Evolutionary conservation across 2,329 filamentous ascomycete genomes (phyloP), one percentile per base, ranked within the genome.

Genomic region (Sclerotinia trifoliorum): DNA sequence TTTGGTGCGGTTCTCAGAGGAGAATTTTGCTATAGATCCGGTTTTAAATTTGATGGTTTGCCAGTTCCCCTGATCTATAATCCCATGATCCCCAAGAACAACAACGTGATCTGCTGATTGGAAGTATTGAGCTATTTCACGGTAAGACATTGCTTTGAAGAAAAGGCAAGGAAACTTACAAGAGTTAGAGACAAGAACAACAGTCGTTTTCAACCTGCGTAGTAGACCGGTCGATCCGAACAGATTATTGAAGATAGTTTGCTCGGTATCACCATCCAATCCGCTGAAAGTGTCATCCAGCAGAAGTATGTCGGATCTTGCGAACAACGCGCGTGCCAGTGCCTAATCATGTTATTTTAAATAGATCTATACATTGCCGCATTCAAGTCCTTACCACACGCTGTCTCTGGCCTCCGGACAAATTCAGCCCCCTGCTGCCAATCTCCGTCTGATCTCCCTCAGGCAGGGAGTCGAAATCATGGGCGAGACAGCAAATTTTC

Each of bases 271-370:
- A 1, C 78, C 76, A 68, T 84, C 83, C 2, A 84, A 76, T 0
- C 79, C 80, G 60, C 81, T 81, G 48, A 84, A 79, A 0, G 79
- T 74, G 64, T 85, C 82, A 67, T 85, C 83, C 0, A 85, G 72
- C 3, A 85, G 44, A 0, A 83, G 24, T 0, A 83, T 74, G 1
- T 78, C 72, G 8, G 73, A 76, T 11, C 77, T 71, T 0, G 80
- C 77, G 68, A 83, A 85, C 0, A 85, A 73, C 1, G 83, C 82
- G 21, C 83, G 77, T 4, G 83, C 83, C 1, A 85, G 73, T 3
- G 80, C 78, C 69, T 74, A 61, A 2, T 15, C 13, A 69, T 61
- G 46, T 52, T 29, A 42, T 42, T 10, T 56, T 39, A 51, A 24
- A 2, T 42, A 26, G 24, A 13, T 21, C 29, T 35, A 21, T n/a